Percentiles rank a stretch among this genome's conserved stretches.
Conservation (phyloP, 805 yeast genomes). For the Candida bentonensis region DNA sequence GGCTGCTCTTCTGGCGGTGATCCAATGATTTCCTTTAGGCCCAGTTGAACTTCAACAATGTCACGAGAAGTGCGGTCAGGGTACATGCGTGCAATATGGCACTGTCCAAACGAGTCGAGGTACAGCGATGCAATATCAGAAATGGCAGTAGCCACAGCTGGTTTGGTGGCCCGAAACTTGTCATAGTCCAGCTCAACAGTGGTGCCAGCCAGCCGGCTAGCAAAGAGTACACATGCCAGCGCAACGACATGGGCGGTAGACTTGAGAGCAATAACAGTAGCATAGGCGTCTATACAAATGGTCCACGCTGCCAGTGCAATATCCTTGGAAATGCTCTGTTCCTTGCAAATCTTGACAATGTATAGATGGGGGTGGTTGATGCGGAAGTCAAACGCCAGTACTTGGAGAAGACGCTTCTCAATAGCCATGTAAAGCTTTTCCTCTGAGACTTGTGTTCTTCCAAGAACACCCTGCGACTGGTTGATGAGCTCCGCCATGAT, state of each 20-base stretch:
- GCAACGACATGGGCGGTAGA: slow-evolving; percentile 70
- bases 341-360: slow-evolving; percentile 45
- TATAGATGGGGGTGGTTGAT: slow-evolving; percentile 52
- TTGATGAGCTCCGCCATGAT: slow-evolving; percentile 27
- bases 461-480: slow-evolving; percentile 1
- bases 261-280: slow-evolving; percentile 53
- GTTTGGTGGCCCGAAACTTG: not conserved
- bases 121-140: not conserved
- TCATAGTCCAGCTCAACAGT: not conserved
- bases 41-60: not conserved
- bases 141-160: slow-evolving; percentile 2
- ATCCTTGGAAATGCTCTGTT: slow-evolving; percentile 32
- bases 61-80: not conserved
- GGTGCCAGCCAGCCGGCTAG: slow-evolving; percentile 32
- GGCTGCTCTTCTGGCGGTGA: not conserved
- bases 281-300: slow-evolving; percentile 58
- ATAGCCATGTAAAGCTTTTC: slow-evolving; percentile 24
- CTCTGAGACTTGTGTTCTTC: slow-evolving; percentile 4
- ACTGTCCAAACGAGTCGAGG: not conserved
- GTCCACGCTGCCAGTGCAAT: slow-evolving; percentile 52
- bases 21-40: not conserved
- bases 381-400: slow-evolving; percentile 69
- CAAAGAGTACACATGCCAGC: slow-evolving; percentile 47
- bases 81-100: slow-evolving; percentile 1
- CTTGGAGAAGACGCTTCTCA: slow-evolving; percentile 64